These are phyloP conservation scores for Malus asiatica DNA, from an alignment of 306 rosid species.

Conservation along the genomic window DNA sequence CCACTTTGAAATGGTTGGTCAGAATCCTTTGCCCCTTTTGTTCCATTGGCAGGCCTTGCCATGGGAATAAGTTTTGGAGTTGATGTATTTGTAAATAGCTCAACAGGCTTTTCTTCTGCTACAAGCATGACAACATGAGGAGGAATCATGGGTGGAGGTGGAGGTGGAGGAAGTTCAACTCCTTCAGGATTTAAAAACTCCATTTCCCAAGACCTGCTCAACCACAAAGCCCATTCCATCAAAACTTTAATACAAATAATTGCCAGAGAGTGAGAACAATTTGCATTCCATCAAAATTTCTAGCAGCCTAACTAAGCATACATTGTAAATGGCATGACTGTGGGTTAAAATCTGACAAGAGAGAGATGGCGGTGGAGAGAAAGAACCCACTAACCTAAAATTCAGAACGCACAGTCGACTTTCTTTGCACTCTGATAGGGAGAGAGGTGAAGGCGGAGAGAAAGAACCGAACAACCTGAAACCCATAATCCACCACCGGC, in stretches of 20 bases:
- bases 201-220: slow-evolving; percentile 24
- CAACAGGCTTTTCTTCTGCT: neutral
- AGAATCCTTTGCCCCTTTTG: slow-evolving; percentile 26
- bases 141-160: slow-evolving; percentile 16
- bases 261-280: neutral
- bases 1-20: slow-evolving; percentile 31
- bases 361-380: too few relatives aligned
- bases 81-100: too few relatives aligned
- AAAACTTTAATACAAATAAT: neutral
- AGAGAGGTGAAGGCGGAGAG: too few relatives aligned
- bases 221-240: neutral
- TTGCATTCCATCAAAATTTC: too few relatives aligned
- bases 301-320: too few relatives aligned
- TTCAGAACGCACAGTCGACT: too few relatives aligned
- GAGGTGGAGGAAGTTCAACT: neutral
- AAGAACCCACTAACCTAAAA: too few relatives aligned
- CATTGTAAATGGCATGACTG: too few relatives aligned
- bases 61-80: slow-evolving; percentile 13
- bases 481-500: too few relatives aligned
- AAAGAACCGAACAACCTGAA: too few relatives aligned
- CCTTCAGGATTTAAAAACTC: neutral
- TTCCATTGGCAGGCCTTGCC: slow-evolving; percentile 26
- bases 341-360: too few relatives aligned
- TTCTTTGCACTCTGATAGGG: too few relatives aligned
- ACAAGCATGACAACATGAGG: slow-evolving; percentile 6